Percentiles rank a stretch among this genome's conserved stretches.
These are phyloP conservation scores for Lentinula lateritia DNA, from an alignment of 768 basidiomycete genomes.

Conservation along the genomic window DNA sequence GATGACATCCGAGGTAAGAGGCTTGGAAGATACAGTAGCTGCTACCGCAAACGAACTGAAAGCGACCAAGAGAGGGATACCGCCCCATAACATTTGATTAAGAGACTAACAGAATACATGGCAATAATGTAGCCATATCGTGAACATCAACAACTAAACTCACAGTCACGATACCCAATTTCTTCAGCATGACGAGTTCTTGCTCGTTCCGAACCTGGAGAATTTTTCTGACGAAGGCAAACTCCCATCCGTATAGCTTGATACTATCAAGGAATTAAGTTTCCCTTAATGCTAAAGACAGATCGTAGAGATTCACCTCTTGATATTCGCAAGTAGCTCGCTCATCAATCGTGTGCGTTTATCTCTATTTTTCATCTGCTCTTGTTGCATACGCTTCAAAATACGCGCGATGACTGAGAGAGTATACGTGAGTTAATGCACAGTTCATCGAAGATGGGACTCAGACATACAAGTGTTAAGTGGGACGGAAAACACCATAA, in stretches of 20 bases:
- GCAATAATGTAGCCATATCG: neutral
- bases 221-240: constrained; percentile 77
- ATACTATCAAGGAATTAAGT: constrained; percentile 44
- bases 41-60: constrained; percentile 81
- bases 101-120: constrained; percentile 34
- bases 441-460: neutral
- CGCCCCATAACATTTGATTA: constrained; percentile 60
- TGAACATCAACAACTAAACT: constrained; percentile 13
- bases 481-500: constrained; percentile 83
- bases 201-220: constrained; percentile 75
- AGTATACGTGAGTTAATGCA: neutral
- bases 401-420: constrained; percentile 54
- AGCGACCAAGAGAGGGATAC: constrained; percentile 70
- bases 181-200: constrained; percentile 76
- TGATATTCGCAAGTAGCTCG: constrained; percentile 89
- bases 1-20: constrained; percentile 85
- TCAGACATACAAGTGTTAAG: constrained; percentile 51
- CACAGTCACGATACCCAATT: constrained; percentile 74
- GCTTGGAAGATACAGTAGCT: constrained; percentile 51
- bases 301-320: constrained; percentile 40
- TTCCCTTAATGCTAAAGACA: neutral
- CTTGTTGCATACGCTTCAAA: constrained; percentile 71
- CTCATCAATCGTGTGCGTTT: constrained; percentile 83
- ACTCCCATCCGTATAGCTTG: constrained; percentile 94
- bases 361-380: constrained; percentile 94